phyloP scores from a whole-genome alignment of 176 grass and related monocot species.

The Triticum turgidum region DNA sequence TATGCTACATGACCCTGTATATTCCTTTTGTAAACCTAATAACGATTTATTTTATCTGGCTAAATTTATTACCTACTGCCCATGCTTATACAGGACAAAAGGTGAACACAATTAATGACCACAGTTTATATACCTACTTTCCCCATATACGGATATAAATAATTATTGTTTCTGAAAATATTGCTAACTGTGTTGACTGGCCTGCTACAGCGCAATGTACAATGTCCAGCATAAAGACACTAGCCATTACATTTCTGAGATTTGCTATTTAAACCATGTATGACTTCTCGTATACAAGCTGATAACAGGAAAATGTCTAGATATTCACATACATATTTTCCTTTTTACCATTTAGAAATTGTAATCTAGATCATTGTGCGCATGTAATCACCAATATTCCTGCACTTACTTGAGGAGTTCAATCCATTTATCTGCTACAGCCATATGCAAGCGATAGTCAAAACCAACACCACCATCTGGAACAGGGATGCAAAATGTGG shows the following conservation, averaged over 20 bases:
- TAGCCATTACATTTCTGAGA: background rate
- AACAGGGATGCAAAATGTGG: conserved; percentile 86
- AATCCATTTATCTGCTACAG: conserved; percentile 95
- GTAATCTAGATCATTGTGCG: background rate
- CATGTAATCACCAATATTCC: conserved; percentile 4
- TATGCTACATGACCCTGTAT: background rate
- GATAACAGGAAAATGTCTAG: background rate
- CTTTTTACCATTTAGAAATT: conserved; percentile 1
- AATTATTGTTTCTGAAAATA: conserved; percentile 7
- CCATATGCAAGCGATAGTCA: conserved; percentile 94
- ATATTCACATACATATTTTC: background rate
- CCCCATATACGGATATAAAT: background rate
- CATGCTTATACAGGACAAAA: background rate
- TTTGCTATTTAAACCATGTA: conserved; percentile 6
- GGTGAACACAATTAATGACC: background rate
- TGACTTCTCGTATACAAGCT: background rate
- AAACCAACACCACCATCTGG: conserved; percentile 92
- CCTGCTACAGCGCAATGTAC: background rate
- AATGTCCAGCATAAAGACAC: background rate
- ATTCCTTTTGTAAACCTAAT: background rate
- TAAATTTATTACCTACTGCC: background rate
- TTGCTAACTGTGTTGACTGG: background rate
- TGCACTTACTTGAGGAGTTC: conserved; percentile 88
- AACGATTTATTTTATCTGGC: background rate
- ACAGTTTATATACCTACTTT: background rate